Evolutionary conservation across 2,329 filamentous ascomycete species (phyloP), one percentile per base, ranked within the genome.

Genomic region (Fusarium sp.): DNA sequence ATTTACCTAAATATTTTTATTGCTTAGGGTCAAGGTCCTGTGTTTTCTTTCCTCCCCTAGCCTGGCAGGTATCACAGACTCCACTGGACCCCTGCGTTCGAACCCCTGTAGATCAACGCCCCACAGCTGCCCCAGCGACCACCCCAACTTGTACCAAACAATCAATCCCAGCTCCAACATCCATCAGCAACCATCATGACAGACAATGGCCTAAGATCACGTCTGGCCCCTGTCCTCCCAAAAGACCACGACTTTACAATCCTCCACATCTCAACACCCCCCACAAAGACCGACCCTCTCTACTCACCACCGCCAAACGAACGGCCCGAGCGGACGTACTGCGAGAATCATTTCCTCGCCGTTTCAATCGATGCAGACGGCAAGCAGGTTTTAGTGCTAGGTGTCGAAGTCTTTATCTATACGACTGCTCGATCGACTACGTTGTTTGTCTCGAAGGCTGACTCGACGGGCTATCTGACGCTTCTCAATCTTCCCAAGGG

Each of bases 371-470:
- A 84, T 42, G 72, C 76, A 28, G 28, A 57, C 47, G 58, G 77
- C 9, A 82, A 80, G 24, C 87, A 90, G 70, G 87, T 97, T 3
- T 84, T 98, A 12, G 87, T 96, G 14, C 91, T 97, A 66, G 96
- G 93, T 22, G 88, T 99, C 72, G 96, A 99, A 81, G 87, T 98
- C 58, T 88, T 96, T 77, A 89, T 99, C 69, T 99, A 97, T 83
- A 93, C 91, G 1, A 98, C 95, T 1, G 89, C 90, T 51, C 89
- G 90, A 76, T 89, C 94, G 30, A 97, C 93, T 4, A 98, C 94
- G 8, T 88, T 98, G 61, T 99, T 99, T 81, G 92, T 99, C 30
- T 96, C 95, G 72, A 99, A 99, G 83, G 96, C 96, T 55, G 96
- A 99, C 84, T 98, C 96, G 15, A 98, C 96, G 0, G 96, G 97